phyloP scores from a whole-genome alignment of 257 asterid species.

The Thymus mandschuricus region DNA sequence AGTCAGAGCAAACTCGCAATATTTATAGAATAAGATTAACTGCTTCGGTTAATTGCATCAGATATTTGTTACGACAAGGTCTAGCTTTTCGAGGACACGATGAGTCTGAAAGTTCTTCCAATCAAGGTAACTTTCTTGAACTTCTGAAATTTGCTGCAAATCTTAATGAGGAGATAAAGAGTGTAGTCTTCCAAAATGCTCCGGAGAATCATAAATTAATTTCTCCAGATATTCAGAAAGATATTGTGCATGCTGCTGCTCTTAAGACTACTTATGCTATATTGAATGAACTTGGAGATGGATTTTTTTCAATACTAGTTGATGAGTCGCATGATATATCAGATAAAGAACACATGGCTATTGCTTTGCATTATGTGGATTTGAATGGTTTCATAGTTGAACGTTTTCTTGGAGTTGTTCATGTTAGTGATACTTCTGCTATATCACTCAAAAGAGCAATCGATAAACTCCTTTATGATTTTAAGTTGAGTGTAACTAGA shows the following conservation, averaged over 20 bases:
- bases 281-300: not conserved
- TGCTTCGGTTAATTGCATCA: not conserved
- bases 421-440: not conserved
- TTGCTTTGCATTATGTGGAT: not conserved
- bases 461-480: not conserved
- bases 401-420: not conserved
- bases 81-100: not conserved
- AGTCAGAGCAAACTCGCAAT: not conserved
- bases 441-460: not conserved
- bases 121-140: not conserved
- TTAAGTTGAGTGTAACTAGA: not conserved
- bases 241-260: not conserved
- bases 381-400: not conserved
- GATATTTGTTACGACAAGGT: not conserved
- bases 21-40: not conserved
- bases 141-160: not conserved
- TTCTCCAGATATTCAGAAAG: not conserved
- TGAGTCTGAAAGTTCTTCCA: not conserved
- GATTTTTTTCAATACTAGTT: not conserved
- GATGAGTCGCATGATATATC: constrained; percentile 2
- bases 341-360: not conserved
- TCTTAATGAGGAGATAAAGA: not conserved
- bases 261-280: not conserved
- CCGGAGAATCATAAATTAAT: not conserved
- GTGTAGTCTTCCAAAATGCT: not conserved